These are phyloP conservation scores for Hypericum perforatum DNA, from an alignment of 345 rosid genomes.

Conservation along the genomic window DNA sequence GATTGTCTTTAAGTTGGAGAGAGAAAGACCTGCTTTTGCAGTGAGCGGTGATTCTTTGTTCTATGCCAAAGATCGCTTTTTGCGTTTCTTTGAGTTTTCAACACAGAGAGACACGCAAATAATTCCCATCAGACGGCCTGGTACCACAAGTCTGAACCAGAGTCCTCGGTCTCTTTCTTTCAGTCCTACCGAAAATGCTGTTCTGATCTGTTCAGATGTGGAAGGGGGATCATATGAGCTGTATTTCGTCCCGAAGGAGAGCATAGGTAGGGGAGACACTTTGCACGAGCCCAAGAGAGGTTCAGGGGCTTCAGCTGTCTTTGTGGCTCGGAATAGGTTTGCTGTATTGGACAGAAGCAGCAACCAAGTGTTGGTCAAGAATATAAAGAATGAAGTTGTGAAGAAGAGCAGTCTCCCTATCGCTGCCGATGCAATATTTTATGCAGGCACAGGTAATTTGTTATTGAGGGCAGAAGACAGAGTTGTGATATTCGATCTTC, in stretches of 20 bases:
- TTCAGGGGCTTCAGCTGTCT: conserved; percentile 67
- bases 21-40: conserved; percentile 91
- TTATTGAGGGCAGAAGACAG: conserved; percentile 84
- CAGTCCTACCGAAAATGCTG: conserved; percentile 89
- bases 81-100: conserved; percentile 72
- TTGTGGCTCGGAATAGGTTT: conserved; percentile 80
- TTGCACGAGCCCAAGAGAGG: conserved; percentile 87
- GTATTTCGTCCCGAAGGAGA: conserved; percentile 73
- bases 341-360: conserved; percentile 85
- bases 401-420: conserved; percentile 65
- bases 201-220: conserved; percentile 74
- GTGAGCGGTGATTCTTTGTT: conserved; percentile 66
- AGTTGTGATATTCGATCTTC: conserved; percentile 78
- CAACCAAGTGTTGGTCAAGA: conserved; percentile 74
- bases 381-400: conserved; percentile 72
- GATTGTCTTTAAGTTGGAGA: conserved; percentile 94
- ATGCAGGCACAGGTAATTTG: conserved; percentile 86
- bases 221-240: conserved; percentile 93
- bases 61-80: conserved; percentile 70
- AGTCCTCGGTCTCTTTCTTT: conserved; percentile 86
- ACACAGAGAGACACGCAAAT: conserved; percentile 68
- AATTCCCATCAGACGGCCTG: conserved; percentile 75
- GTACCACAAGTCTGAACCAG: conserved; percentile 65
- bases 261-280: conserved; percentile 54
- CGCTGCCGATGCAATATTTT: conserved; percentile 70